These are phyloP conservation scores for Paecilomyces formosus DNA, from an alignment of 2,329 filamentous ascomycete species.

Conservation along the genomic window DNA sequence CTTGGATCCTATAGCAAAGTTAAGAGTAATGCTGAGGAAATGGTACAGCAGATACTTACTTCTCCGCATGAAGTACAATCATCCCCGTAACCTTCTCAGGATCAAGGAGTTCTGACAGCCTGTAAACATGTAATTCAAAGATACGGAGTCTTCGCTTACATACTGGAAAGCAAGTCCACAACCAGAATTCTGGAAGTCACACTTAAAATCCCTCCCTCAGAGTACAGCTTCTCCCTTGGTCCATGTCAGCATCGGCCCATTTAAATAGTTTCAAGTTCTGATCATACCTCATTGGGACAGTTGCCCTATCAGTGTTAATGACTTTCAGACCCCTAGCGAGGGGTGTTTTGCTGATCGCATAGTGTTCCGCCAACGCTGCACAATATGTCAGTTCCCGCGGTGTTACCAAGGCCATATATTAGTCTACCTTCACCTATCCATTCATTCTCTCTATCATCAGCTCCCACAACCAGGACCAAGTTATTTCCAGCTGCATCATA, in stretches of 20 bases:
- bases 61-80: constrained; percentile 80
- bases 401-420: background rate
- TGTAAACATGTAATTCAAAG: constrained; percentile 43
- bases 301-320: constrained; percentile 92
- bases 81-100: constrained; percentile 81
- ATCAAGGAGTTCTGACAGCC: constrained; percentile 52
- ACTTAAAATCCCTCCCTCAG: constrained; percentile 82
- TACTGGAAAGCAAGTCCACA: constrained; percentile 78
- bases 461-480: constrained; percentile 78
- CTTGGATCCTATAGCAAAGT: constrained; percentile 51
- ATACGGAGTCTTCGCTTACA: constrained; percentile 36
- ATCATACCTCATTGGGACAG: constrained; percentile 59
- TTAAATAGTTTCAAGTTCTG: background rate
- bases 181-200: constrained; percentile 93
- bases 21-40: constrained; percentile 5
- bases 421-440: constrained; percentile 78
- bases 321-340: constrained; percentile 79
- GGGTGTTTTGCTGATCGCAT: constrained; percentile 75
- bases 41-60: constrained; percentile 21
- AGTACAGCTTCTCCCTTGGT: constrained; percentile 78
- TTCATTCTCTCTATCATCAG: constrained; percentile 86
- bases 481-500: constrained; percentile 96
- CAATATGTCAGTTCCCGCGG: constrained; percentile 7
- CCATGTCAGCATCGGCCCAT: constrained; percentile 12
- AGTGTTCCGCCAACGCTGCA: constrained; percentile 79